Conservation (phyloP, 2,329 filamentous ascomycete genomes). For the Kalaharituber pfeilii region DNA sequence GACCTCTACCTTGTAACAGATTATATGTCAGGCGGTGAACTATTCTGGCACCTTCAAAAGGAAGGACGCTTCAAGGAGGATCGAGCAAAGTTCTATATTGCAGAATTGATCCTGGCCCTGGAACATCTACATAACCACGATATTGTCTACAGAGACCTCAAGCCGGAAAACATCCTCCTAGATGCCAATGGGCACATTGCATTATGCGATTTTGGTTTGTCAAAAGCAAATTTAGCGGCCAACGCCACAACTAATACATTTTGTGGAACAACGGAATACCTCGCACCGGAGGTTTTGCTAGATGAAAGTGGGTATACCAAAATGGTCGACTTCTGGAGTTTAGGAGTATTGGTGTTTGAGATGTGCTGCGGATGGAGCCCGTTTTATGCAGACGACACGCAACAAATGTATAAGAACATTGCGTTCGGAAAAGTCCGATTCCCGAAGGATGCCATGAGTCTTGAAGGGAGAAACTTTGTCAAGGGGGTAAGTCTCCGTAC, state of each 20-base stretch:
- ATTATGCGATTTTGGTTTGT: slow-evolving; percentile 90
- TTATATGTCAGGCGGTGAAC: slow-evolving; percentile 96
- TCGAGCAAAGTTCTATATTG: slow-evolving; percentile 96
- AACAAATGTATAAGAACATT: slow-evolving; percentile 99
- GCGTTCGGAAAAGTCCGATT: slow-evolving; percentile 97
- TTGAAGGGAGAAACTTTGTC: slow-evolving; percentile 92
- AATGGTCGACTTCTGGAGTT: slow-evolving; percentile 99
- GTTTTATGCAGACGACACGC: slow-evolving; percentile 96
- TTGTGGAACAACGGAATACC: slow-evolving; percentile 93
- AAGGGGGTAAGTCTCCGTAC: slow-evolving; percentile 51
- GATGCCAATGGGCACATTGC: slow-evolving; percentile 97
- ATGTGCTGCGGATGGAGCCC: slow-evolving; percentile 99
- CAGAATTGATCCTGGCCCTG: slow-evolving; percentile 85
- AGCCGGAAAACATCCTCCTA: slow-evolving; percentile 91
- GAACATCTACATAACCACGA: slow-evolving; percentile 93
- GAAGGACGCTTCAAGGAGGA: slow-evolving; percentile 90
- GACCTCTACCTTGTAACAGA: slow-evolving; percentile 97
- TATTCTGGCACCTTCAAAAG: slow-evolving; percentile 97
- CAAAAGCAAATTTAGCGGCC: slow-evolving; percentile 91
- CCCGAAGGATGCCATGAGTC: slow-evolving; percentile 80
- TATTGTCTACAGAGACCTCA: slow-evolving; percentile 93
- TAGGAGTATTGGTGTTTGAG: slow-evolving; percentile 93
- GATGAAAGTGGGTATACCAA: slow-evolving; percentile 97
- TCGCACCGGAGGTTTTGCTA: slow-evolving; percentile 84
- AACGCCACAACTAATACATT: slow-evolving; percentile 98